Evolutionary conservation across 306 rosid species (phyloP).

Genomic region (Ziziphus jujuba): DNA sequence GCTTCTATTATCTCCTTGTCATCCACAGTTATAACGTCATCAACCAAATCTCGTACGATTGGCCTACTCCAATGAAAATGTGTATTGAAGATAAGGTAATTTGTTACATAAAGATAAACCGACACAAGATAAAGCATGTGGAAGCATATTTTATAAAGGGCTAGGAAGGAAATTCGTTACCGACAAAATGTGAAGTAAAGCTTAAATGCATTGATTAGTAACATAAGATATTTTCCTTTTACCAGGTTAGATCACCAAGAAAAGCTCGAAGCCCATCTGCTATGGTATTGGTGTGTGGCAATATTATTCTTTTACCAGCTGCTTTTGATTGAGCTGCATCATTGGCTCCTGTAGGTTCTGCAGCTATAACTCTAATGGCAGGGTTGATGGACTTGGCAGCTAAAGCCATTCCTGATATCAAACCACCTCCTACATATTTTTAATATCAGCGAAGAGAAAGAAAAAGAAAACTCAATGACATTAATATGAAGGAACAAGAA

Average conservation of each 20-base stretch:
- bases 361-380: conserved; percentile 67
- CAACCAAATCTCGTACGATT: conserved; percentile 78
- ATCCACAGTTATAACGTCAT: conserved; percentile 67
- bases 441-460: conserved; percentile 7
- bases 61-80: conserved; percentile 58
- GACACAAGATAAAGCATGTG: not conserved
- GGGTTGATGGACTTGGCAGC: conserved; percentile 92
- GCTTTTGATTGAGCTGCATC: conserved; percentile 91
- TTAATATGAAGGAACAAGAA: conserved; percentile 3
- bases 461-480: not conserved
- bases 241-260: conserved; percentile 89
- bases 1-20: conserved; percentile 76
- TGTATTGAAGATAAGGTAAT: conserved; percentile 3
- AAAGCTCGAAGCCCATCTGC: conserved; percentile 90
- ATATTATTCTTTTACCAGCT: conserved; percentile 69
- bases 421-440: conserved; percentile 74
- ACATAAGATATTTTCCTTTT: conserved; percentile 15
- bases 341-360: conserved; percentile 87
- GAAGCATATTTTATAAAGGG: not conserved
- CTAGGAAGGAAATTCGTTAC: not conserved
- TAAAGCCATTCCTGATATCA: conserved; percentile 85
- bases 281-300: conserved; percentile 72
- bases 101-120: not conserved
- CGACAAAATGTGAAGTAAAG: conserved; percentile 1
- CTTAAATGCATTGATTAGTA: conserved; percentile 23